A percentile compares a stretch with the other conserved stretches of the same genome.
phyloP scores from a whole-genome alignment of 306 rosid species.

The Hippophae tibetana region DNA sequence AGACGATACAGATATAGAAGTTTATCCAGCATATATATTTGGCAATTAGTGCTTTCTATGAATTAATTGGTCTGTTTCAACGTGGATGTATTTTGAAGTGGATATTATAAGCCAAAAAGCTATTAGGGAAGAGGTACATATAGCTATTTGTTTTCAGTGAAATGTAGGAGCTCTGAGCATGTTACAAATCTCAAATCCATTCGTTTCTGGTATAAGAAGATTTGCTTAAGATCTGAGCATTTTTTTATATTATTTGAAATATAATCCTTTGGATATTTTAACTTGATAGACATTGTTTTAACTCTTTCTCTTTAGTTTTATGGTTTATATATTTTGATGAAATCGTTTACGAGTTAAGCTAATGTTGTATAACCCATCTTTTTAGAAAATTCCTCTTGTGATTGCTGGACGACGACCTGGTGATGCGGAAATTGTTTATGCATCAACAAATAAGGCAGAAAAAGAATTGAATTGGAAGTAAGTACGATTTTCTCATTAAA shows the following conservation, averaged over 20 bases:
- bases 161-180: background rate
- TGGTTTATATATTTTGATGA: background rate
- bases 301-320: background rate
- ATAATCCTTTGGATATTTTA: background rate
- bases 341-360: background rate
- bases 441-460: slow-evolving; percentile 85
- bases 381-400: slow-evolving; percentile 78
- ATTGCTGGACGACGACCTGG: slow-evolving; percentile 83
- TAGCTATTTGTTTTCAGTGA: background rate
- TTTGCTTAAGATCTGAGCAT: background rate
- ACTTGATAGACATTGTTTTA: background rate
- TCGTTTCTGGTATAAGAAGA: background rate
- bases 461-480: slow-evolving; percentile 90
- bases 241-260: background rate
- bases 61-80: background rate
- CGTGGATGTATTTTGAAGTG: background rate
- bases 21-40: background rate
- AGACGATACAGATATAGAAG: no score
- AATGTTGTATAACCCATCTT: slow-evolving; percentile 2
- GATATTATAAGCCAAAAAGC: background rate
- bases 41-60: background rate
- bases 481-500: slow-evolving; percentile 14
- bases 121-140: background rate
- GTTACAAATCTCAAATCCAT: background rate
- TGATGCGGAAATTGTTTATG: slow-evolving; percentile 81